Base-by-base conservation (phyloP, 805 yeast genomes). In the Ascoidea asiatica region DNA sequence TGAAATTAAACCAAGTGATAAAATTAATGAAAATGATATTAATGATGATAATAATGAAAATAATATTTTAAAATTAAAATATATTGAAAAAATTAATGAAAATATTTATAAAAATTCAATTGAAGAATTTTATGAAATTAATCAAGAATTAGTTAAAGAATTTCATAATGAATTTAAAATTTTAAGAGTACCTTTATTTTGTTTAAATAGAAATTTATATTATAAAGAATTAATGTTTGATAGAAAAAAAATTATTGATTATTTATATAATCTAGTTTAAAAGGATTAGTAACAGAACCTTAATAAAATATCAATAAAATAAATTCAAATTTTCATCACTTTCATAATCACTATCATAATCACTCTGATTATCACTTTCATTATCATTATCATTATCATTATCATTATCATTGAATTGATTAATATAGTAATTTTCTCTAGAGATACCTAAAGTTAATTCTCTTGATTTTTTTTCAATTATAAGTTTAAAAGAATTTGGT, bases 401-500 rank as follows among this genome's bases (percentile, higher is more conserved):
- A 3, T 29, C 35, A 29, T 29, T 15, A 29, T 15, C 35, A 29
- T 29, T 15, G 4, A 11, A 11, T 29, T 29, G 35, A 29, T 29
- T 15, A 2, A 15, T 11, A 29, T 29, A 8, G 35, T 29, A 11
- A 29, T 8, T 8, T 11, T 29, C 35, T 11, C 8, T 29, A 29
- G 15, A 8, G 2, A 37, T 41, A 17, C 45, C 47, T 17, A 42
- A 41, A 41, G 46, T 47, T 40, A 44, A 21, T 39, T 42, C 48
- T 51, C 58, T 47, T 4, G 51, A 49, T 17, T 39, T 20, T 8
- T 15, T 20, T 19, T 48, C 48, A 4, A 53, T 54, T 5, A 47
- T 21, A 22, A 44, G 47, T 37, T 47, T 51, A 40, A 44, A 53
- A 38, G 58, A 50, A 13, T 44, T 47, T 7, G 50, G 44, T 40